Evolutionary conservation across 2,329 filamentous ascomycete species (phyloP).

Genomic region (Zymoseptoria ardabiliae): DNA sequence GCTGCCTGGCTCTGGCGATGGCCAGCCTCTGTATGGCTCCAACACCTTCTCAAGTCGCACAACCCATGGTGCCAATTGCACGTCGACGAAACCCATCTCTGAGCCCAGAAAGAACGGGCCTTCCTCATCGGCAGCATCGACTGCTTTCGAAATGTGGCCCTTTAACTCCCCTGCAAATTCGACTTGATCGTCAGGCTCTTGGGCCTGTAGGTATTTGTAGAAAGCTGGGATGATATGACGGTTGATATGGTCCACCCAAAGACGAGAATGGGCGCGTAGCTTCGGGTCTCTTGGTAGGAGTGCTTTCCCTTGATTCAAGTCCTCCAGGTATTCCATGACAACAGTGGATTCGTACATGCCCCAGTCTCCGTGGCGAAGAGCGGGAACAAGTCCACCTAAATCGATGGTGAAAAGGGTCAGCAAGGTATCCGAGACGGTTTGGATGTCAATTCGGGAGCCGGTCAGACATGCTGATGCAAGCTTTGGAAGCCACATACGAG

Average conservation of each 20-base stretch:
- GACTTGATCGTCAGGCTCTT: constrained; percentile 52
- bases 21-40: constrained; percentile 59
- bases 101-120: constrained; percentile 64
- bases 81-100: constrained; percentile 58
- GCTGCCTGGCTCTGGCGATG: constrained; percentile 53
- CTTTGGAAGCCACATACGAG: constrained; percentile 34
- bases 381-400: constrained; percentile 59
- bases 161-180: constrained; percentile 56
- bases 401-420: no score
- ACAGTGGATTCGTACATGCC: constrained; percentile 74
- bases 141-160: constrained; percentile 55
- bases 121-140: constrained; percentile 48
- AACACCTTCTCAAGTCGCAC: constrained; percentile 60
- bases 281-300: constrained; percentile 62
- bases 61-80: constrained; percentile 70
- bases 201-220: constrained; percentile 63
- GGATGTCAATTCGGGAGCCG: no score
- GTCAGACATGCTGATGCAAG: no score
- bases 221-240: constrained; percentile 68
- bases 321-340: constrained; percentile 82
- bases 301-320: constrained; percentile 53
- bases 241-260: constrained; percentile 81
- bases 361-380: constrained; percentile 71
- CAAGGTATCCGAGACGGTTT: no score
- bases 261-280: constrained; percentile 62